These are phyloP conservation scores for Themeda triandra DNA, from an alignment of 176 grass and related monocot genomes.

Conservation along the genomic window DNA sequence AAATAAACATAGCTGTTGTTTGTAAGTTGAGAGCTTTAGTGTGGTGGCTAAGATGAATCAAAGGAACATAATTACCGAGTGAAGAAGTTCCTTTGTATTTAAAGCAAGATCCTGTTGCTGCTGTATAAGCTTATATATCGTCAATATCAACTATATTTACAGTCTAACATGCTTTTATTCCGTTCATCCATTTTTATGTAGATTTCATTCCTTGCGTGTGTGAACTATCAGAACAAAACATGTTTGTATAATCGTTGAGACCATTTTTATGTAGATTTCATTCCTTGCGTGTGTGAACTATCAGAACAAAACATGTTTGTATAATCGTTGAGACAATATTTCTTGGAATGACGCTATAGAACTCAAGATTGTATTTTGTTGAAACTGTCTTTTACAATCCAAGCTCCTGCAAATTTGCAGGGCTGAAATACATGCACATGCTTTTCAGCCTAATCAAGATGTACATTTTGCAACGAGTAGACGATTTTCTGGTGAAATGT, in stretches of 20 bases:
- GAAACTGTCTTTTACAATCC: not conserved
- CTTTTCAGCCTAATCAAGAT: not conserved
- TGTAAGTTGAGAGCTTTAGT: conserved; percentile 29
- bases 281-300: not conserved
- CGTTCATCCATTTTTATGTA: conserved; percentile 23
- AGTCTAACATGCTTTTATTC: not conserved
- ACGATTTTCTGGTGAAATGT: conserved; percentile 73
- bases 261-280: conserved; percentile 7
- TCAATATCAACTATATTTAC: conserved; percentile 34
- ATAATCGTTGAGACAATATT: not conserved
- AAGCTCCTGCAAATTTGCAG: not conserved
- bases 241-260: not conserved
- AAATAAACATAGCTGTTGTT: conserved; percentile 30
- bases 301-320: not conserved
- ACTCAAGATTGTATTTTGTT: too few species aligned
- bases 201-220: not conserved
- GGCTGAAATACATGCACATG: not conserved
- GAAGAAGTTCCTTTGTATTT: conserved; percentile 23
- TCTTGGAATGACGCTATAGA: not conserved
- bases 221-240: conserved; percentile 12
- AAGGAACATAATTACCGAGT: conserved; percentile 14
- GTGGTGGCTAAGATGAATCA: conserved; percentile 34
- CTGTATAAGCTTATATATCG: conserved; percentile 28
- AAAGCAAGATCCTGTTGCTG: conserved; percentile 17
- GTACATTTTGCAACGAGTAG: conserved; percentile 57